Evolutionary conservation across 1,139 yeast species (phyloP).

Genomic region (Ashbya aceris): DNA sequence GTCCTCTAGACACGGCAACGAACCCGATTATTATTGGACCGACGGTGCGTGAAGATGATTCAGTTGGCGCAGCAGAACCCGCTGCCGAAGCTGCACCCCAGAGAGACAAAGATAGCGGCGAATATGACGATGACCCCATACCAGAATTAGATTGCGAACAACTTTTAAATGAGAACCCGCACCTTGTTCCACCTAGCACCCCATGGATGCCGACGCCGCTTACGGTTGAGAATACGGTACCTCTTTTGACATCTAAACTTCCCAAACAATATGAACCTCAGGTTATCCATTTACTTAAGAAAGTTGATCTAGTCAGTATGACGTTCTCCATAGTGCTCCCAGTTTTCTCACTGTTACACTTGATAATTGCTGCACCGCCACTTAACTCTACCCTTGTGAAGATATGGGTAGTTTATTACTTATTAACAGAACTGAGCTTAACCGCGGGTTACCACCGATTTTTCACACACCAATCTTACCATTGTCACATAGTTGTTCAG

Average conservation of each 20-base stretch:
- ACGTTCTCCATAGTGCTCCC: slow-evolving; percentile 19
- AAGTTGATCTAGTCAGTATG: slow-evolving; percentile 18
- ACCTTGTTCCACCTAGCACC: not conserved
- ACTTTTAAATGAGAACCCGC: slow-evolving; percentile 1
- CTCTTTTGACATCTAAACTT: not conserved
- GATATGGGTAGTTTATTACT: slow-evolving; percentile 34
- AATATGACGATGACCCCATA: not conserved
- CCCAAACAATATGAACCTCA: slow-evolving; percentile 18
- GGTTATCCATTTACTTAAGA: slow-evolving; percentile 19
- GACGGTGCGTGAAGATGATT: too few relatives aligned
- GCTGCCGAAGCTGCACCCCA: too few relatives aligned
- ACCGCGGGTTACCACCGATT: slow-evolving; percentile 57
- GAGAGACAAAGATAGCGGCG: too few relatives aligned
- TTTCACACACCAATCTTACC: slow-evolving; percentile 53
- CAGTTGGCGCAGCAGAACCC: too few relatives aligned
- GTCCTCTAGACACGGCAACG: not conserved
- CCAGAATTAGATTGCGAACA: slow-evolving; percentile 2
- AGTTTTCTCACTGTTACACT: slow-evolving; percentile 12
- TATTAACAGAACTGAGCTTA: slow-evolving; percentile 36
- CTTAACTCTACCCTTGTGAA: slow-evolving; percentile 19
- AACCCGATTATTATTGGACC: too few relatives aligned
- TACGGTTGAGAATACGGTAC: too few relatives aligned
- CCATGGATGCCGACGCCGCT: too few relatives aligned
- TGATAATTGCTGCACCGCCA: slow-evolving; percentile 16
- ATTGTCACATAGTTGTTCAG: slow-evolving; percentile 32